Base-by-base conservation (phyloP, 176 grass and related monocot genomes). In the Cenchrus purpureus region DNA sequence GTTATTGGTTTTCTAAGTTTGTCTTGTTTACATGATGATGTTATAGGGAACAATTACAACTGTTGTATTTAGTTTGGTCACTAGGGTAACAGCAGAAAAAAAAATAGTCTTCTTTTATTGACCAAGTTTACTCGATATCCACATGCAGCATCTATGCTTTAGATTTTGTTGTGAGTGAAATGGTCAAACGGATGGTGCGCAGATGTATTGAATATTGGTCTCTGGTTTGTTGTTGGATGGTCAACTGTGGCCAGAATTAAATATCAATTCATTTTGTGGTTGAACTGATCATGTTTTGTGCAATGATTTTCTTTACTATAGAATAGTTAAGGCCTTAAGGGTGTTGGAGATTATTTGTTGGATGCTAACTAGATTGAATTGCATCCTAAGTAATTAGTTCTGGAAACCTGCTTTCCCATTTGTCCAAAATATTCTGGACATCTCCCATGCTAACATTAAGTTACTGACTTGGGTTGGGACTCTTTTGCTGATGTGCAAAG, bases 371-470 rank as follows among this genome's bases (percentile, higher is more conserved):
- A 53, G 55, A 3, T 52, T 43, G 7, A 20, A 29, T 20, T 32
- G 25, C 6, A 25, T 74, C 25, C 28, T 25, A 42, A 2, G n/a
- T 77, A 12, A 19, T 65, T 60, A 10, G 8, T 40, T 61, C 45
- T 42, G 31, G 12, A 49, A 73, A 59, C 22, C 54, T 73, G 54
- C 43, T 83, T 73, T 74, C 44, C 44, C 5, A 14, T 49, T 81
- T 57, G 11, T 37, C 0, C 74, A 45, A 80, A 45, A 8, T 45
- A 58, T 67, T 48, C 11, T 67, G 51, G 1, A 31, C 25, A 50
- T 81, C 71, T 48, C 50, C 49, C 5, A 12, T 71, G 44, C 56
- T 73, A 34, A 79, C 66, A 71, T 79, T 13, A 12, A 70, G 54
- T 71, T 17, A 46, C 44, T 42, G 15, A 2, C 65, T 71, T 86